Base-by-base conservation (phyloP, 2,329 filamentous ascomycete species). In the Zymoseptoria tritici region DNA sequence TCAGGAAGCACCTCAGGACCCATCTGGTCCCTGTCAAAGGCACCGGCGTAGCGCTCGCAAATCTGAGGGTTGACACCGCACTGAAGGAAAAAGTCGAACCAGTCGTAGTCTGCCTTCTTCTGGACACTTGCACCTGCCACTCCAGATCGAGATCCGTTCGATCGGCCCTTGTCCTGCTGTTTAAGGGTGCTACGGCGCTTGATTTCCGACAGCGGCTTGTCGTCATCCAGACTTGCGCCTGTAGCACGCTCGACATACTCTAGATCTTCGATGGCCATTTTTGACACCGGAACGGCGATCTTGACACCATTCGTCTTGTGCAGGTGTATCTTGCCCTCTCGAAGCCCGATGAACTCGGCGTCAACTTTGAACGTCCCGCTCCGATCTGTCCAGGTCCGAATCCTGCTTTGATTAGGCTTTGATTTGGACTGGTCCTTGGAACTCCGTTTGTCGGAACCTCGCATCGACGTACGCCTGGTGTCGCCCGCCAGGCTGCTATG, bases 291-390 rank as follows among this genome's bases (percentile, higher is more conserved):
- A 3, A 99, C 94, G 8, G 94, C 94, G 75, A 99, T 99, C 76
- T 97, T 97, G 69, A 99, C 91, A 46, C 94, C 94, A 72, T 99
- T 99, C 76, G 91, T 83, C 78, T 99, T 99, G 79, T 99, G 94
- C 21, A 99, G 80, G 75, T 99, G 95, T 66, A 99, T 95, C 76
- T 97, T 97, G 64, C 92, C 91, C 72, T 97, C 94, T 73, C 91
- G 91, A 56, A 97, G 82, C 26, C 91, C 93, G 56, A 99, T 85
- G 71, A 97, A 99, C 73, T 99, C 91, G 16, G 94, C 94, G 66
- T 97, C 94, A 58, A 99, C 94, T 68, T 91, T 97, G 77, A 99
- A 99, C 0, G 92, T 93, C 69, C 93, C 94, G 42, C 91, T 91
- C 67, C 94, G 85, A 75, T 99, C 94, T 31, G 91, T 96, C 94